Evolutionary conservation across 1,139 yeast genomes (phyloP), one percentile per base, ranked within the genome.

Genomic region (Scheffersomyces segobiensis): DNA sequence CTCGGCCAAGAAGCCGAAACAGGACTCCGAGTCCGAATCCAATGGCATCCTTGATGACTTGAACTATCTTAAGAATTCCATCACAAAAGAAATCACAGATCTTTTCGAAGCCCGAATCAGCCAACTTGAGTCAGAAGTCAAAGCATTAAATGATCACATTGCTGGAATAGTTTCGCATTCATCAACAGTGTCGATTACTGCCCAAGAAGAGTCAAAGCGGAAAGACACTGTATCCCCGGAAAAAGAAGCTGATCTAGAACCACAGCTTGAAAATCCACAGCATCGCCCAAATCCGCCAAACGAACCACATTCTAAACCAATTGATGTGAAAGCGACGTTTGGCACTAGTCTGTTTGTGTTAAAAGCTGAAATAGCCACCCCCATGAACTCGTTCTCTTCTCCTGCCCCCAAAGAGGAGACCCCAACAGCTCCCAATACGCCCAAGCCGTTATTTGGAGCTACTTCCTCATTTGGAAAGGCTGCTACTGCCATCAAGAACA

Each of bases 381-480:
- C 73, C 4, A 64, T 55, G 53, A 63, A 57, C 39, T 68, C 72
- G 21, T 66, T 68, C 60, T 52, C 49, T 21, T 52, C 60, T 12
- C n/a, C 46, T 21, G 51, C 50, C 19, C n/a, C 49, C 19, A 18
- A 55, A 5, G n/a, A n/a, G 19, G 63, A 58, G 21, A 57, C 62
- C 5, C 62, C 60, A 3, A 57, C 63, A 1, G 62, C 63, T 8
- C 60, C 63, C 17, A 59, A 59, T 53, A 51, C 65, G 10, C 59
- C 59, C 14, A 46, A 47, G 24, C 80, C 79, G 2, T 79, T 75
- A 0, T 80, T 80, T 68, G 84, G 84, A 4, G 72, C 86, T 7
- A 73, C 84, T n/a, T 79, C 83, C 2, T 68, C 87, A 1, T 88
- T 88, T 73, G 88, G 88, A n/a, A 85, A 80, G 20, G 69, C 75